Evolutionary conservation across 2,329 filamentous ascomycete species (phyloP).

Genomic region (Allantophomopsis lycopodina): DNA sequence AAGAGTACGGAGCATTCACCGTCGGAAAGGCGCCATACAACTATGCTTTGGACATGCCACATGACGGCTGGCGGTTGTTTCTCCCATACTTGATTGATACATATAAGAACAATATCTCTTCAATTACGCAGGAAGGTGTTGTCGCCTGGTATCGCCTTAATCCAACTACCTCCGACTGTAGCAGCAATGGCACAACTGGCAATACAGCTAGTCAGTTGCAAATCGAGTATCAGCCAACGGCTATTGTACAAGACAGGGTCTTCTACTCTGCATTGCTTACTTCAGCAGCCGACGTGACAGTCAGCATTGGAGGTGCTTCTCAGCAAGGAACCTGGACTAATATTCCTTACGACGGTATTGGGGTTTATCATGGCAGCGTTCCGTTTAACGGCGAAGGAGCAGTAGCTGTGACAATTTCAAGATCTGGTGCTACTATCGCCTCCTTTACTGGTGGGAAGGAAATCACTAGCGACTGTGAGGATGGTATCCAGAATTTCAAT

Average conservation of each 20-base stretch:
- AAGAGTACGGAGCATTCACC: slow-evolving; percentile 2
- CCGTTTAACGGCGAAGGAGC: neutral
- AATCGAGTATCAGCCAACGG: neutral
- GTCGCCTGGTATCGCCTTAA: neutral
- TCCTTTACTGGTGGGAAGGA: neutral
- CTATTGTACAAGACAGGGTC: slow-evolving; percentile 1
- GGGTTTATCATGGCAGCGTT: slow-evolving; percentile 1
- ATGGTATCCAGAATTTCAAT: neutral
- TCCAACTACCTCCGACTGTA: no score
- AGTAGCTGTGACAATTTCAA: neutral
- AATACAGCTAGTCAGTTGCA: slow-evolving; percentile 3
- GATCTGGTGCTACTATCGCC: neutral
- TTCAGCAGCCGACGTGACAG: neutral
- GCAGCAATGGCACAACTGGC: neutral
- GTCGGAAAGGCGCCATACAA: slow-evolving; percentile 19
- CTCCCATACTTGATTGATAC: slow-evolving; percentile 1
- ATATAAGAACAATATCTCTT: neutral
- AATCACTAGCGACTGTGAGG: neutral
- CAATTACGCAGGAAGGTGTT: neutral
- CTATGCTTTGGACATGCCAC: slow-evolving; percentile 30
- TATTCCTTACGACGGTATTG: neutral
- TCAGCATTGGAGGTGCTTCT: neutral
- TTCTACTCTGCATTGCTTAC: slow-evolving; percentile 2
- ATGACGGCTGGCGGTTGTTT: slow-evolving; percentile 19
- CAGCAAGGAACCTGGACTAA: neutral